Evolutionary conservation across 2,329 filamentous ascomycete genomes (phyloP).

Genomic region (Fusarium verrucosum): DNA sequence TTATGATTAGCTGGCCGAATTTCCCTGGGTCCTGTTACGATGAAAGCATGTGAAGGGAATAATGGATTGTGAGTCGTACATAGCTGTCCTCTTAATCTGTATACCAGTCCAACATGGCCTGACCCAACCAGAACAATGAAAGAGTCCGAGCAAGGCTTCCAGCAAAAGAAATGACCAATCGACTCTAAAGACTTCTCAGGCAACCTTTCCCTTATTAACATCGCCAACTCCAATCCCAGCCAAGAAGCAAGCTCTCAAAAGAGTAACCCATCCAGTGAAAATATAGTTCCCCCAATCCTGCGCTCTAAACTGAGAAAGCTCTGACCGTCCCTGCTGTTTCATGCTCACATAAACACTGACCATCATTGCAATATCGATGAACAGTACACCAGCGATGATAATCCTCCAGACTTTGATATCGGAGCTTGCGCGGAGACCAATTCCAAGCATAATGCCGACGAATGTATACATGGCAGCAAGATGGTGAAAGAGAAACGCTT

Average conservation of each 20-base stretch:
- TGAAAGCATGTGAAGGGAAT: neutral
- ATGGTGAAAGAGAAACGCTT: conserved; percentile 39
- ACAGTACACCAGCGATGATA: conserved; percentile 23
- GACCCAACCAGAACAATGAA: neutral
- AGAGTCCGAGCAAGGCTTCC: fast-evolving
- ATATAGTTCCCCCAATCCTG: conserved; percentile 35
- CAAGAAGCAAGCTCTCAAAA: conserved; percentile 32
- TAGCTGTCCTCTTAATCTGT: neutral
- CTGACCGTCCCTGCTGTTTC: conserved; percentile 22
- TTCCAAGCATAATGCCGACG: conserved; percentile 21
- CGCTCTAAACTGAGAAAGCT: conserved; percentile 11
- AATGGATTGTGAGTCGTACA: neutral
- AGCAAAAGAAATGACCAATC: fast-evolving
- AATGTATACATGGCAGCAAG: conserved; percentile 34
- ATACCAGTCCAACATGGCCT: neutral
- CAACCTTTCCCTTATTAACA: conserved; percentile 13
- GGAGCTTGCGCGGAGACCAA: conserved; percentile 14
- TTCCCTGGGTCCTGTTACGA: neutral
- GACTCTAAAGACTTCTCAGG: neutral
- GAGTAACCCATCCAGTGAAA: conserved; percentile 24
- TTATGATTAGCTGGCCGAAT: no score
- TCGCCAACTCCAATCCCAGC: conserved; percentile 25
- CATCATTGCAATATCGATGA: conserved; percentile 35
- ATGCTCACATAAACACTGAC: conserved; percentile 29
- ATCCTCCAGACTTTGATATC: conserved; percentile 39